Evolutionary conservation across 495 filamentous ascomycete species (phyloP), one percentile per base, ranked within the genome.

Genomic region (Penicillium flavigenum): DNA sequence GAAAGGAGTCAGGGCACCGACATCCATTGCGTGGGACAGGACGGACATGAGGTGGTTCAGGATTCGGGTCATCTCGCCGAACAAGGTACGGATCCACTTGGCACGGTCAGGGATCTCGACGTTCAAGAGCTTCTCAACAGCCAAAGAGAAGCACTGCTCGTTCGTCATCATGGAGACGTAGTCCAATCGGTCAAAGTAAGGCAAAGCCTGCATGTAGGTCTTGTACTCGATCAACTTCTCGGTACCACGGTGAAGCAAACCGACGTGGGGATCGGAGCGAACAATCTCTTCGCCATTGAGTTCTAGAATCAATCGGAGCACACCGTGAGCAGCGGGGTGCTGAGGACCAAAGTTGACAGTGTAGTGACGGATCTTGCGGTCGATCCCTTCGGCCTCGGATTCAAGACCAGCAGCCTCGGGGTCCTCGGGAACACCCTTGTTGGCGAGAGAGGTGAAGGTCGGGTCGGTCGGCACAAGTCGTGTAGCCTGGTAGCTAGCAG

Each of bases 131-230:
- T 98, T 99, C 81, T 99, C 95, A 51, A 97, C 92, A 36, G 90
- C 95, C 52, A 99, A 79, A 12, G 91, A 84, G 72, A 88, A 99
- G 66, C 93, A 97, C 77, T 99, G 95, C 81, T 99, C 95, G 75
- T 97, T 97, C 60, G 94, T 98, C 94, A 98, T 98, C 95, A 99
- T 99, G 71, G 91, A 96, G 55, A 97, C 93, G 73, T 99, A 99
- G 73, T 99, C 95, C 72, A 99, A 79, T 59, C 95, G 89, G 78
- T 99, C 95, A 70, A 99, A 99, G 79, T 99, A 99, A 32, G 95
- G 95, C 69, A 99, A 79, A 53, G 95, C 95, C 72, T 99, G 95
- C 65, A 98, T 85, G 72, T 99, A 99, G 49, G 92, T 96, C 83
- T 94, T 95, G 82, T 99, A 99, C 80, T 99, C 95, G 73, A 97